Evolutionary conservation across 1,284 basidiomycete genomes (phyloP), one percentile per base, ranked within the genome.

Genomic region (Rhodotorula mucilaginosa): DNA sequence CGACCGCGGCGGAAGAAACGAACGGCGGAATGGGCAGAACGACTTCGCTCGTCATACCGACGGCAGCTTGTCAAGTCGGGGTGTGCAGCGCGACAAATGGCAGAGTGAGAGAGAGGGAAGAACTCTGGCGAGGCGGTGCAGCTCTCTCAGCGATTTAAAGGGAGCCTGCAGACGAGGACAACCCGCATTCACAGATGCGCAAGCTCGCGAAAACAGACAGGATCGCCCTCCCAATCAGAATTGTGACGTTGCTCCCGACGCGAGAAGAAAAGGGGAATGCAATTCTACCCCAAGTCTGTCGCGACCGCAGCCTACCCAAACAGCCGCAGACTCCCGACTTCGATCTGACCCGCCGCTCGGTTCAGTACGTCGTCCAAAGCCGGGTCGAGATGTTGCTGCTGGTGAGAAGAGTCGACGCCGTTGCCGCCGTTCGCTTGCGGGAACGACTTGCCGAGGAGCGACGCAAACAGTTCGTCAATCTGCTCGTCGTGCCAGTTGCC

Each of bases 401-500:
- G 26, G 26, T 26, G 47, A 16, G 54, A 56, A 26, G 26, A n/a
- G 8, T 16, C 54, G 16, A 26, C 54, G n/a, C 54, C 54, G 54
- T 56, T 56, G 26, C 54, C 54, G 7, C 39, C 39, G 12, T 44
- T 44, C 39, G 39, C 39, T 15, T 71, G 52, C 21, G 66, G 59
- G 64, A 74, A 67, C 6, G 70, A 65, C 13, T 73, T 26, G 8
- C 93, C 92, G 47, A 97, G 84, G 64, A 97, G 81, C 39, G 90
- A 92, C 51, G 88, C 85, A 81, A 97, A 97, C 64, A 97, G 81
- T 80, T 97, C 93, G 79, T 97, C 93, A 70, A 93, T 87, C 83
- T 97, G 93, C 79, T 92, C 91, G 74, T 96, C 92, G 74, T 93
- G 91, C 94, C 94, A 97, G 46, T 62, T 54, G n/a, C 79, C 80